Evolutionary conservation across 192 early-diverging fungal genomes (phyloP), one percentile per base, ranked within the genome.

Genomic region (Backusella australiensis): DNA sequence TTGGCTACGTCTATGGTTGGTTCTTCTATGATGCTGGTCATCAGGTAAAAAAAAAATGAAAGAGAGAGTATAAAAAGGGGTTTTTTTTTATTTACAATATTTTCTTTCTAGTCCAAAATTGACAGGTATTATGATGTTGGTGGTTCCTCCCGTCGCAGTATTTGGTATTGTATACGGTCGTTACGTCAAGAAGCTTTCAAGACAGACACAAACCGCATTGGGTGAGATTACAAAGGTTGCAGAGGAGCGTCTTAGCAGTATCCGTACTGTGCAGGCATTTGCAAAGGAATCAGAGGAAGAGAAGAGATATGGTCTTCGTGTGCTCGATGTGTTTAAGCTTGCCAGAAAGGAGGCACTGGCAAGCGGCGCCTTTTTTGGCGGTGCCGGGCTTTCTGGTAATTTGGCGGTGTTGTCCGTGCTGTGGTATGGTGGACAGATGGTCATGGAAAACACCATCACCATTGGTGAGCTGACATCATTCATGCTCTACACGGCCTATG

Each of bases 261-360:
- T 99, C 78, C 86, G 92, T 44, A 99, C 96, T 0, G 93, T 97
- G 4, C 89, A 90, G 23, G 90, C 92, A 41, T 89, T 95, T 74
- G 94, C 81, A 46, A 89, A 79, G 80, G 88, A 85, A 80, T 82
- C 82, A 74, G 78, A 42, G 72, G 86, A 81, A 83, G 86, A 77
- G 11, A 77, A 71, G n/a, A 65, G 49, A 68, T 93, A 89, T 65
- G 82, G 78, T 8, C 26, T 77, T 12, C 66, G 66, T 26, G 84
- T 89, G 35, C 78, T 80, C 73, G 65, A 82, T 19, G 77, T 80
- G 14, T 83, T 56, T 70, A 38, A 70, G 5, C 56, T 83, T 42
- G 82, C 82, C 6, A 74, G 63, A 36, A 77, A 77, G 35, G 78
- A 76, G 44, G 87, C 88, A 1, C 32, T 90, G 17, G 90, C 87